Evolutionary conservation across 1,139 yeast species (phyloP).

Genomic region (Candida pseudocylindracea): DNA sequence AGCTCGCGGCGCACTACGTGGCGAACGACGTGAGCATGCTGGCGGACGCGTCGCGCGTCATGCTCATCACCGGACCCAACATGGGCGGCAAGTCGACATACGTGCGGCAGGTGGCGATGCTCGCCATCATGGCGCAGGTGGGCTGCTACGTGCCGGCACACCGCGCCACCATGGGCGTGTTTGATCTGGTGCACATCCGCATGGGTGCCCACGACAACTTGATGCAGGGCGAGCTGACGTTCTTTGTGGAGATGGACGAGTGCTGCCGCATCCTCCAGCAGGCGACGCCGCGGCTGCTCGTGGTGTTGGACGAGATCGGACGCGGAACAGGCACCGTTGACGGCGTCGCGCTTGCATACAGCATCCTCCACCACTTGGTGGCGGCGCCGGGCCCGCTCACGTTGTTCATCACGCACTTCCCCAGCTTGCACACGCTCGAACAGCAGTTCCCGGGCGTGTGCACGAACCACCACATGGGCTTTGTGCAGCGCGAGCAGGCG

Average conservation of each 20-base stretch:
- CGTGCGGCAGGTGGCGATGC: slow-evolving; percentile 38
- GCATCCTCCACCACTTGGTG: slow-evolving; percentile 46
- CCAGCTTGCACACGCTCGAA: slow-evolving; percentile 38
- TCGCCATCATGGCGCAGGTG: slow-evolving; percentile 28
- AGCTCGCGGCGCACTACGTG: slow-evolving; percentile 27
- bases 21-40: slow-evolving; percentile 43
- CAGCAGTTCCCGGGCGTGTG: slow-evolving; percentile 17
- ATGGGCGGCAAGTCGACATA: slow-evolving; percentile 67
- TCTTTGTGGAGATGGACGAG: slow-evolving; percentile 54
- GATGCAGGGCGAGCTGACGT: slow-evolving; percentile 47
- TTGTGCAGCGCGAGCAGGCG: slow-evolving; percentile 16
- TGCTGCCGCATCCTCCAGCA: slow-evolving; percentile 29
- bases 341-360: slow-evolving; percentile 71
- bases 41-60: slow-evolving; percentile 19
- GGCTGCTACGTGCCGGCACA: slow-evolving; percentile 23
- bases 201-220: slow-evolving; percentile 67
- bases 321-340: slow-evolving; percentile 78
- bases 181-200: slow-evolving; percentile 30
- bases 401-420: slow-evolving; percentile 75
- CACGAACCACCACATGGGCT: slow-evolving; percentile 36
- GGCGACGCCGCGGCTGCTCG: slow-evolving; percentile 25
- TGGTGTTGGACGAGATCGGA: slow-evolving; percentile 45
- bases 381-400: slow-evolving; percentile 27
- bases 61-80: slow-evolving; percentile 53
- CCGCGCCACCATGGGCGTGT: slow-evolving; percentile 27